Evolutionary conservation across 805 yeast species (phyloP), one percentile per base, ranked within the genome.

Genomic region (Komagataella populi): DNA sequence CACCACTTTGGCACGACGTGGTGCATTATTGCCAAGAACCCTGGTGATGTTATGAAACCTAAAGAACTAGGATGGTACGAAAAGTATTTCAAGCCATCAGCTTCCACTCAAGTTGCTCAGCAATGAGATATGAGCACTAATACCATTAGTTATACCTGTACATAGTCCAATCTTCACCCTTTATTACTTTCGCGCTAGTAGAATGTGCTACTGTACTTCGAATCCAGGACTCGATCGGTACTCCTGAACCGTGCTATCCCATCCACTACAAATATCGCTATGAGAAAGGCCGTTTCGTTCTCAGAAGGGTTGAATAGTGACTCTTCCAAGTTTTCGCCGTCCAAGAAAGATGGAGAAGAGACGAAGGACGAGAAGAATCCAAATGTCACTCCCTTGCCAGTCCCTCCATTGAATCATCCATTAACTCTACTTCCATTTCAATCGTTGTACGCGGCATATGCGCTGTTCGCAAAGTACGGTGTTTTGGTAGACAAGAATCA

Each of bases 1-100:
- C 81, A 81, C 18, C 97, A 93, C 68, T 74, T 93, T 55, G 98
- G 98, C 18, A 86, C 98, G 1, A 88, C 96, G 4, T 90, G 93
- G 93, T 77, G 84, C 67, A 72, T 84, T 57, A 80, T 84, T 6
- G 84, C 88, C 46, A 86, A 86, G 67, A 72, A 76, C 57, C 83
- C 84, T n/a, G 84, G 81, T 51, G 91, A 84, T 61, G 71, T 76
- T 5, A 70, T 69, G 59, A 70, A 68, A 48, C 60, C 63, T 24
- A 72, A 69, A 30, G 83, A 77, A 55, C 59, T 76, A 54, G 71
- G 76, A 0, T 74, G 76, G 57, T 61, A 71, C 44, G 80, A 78
- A 53, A 77, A 76, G 56, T 78, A 76, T 52, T 70, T 70, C 58
- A 30, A 30, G 39, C 39, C n/a, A 14, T 30, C 39, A 10, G 14